A percentile compares a stretch with the other conserved stretches of the same genome.
Conservation (phyloP, 129 eudicot species). For the Centrapalus pauciflorus region DNA sequence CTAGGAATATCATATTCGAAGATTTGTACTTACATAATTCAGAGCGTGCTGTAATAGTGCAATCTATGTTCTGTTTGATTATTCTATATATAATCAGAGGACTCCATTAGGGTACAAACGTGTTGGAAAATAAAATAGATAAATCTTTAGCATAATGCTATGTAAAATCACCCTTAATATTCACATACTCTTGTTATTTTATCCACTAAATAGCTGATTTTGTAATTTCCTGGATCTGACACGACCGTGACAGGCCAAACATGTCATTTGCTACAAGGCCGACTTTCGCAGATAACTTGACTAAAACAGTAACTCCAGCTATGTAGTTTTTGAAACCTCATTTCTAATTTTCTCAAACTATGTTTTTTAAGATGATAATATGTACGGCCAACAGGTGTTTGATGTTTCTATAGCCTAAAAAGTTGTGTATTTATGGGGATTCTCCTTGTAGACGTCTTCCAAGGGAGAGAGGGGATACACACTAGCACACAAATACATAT, state of each 20-base stretch:
- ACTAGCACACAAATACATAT: neutral
- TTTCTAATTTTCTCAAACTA: neutral
- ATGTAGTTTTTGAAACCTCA: neutral
- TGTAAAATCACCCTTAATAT: neutral
- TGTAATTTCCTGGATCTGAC: neutral
- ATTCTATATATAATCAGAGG: neutral
- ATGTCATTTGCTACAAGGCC: neutral
- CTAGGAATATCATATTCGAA: neutral
- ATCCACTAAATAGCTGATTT: neutral
- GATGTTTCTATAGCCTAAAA: neutral
- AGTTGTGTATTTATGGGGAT: neutral
- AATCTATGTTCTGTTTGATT: neutral
- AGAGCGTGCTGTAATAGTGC: neutral
- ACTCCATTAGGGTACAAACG: neutral
- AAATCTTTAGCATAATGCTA: neutral
- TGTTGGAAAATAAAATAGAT: neutral
- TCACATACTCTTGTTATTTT: neutral
- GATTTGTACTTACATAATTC: neutral
- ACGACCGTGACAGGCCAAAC: neutral
- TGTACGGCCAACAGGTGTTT: neutral
- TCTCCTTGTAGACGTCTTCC: neutral
- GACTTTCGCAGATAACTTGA: neutral
- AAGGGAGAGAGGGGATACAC: neutral
- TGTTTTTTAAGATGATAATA: neutral
- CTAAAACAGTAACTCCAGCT: neutral